A percentile compares a stretch with the other conserved stretches of the same genome.
Conservation (phyloP, 2,329 filamentous ascomycete species). For the Grosmannia penicillata region DNA sequence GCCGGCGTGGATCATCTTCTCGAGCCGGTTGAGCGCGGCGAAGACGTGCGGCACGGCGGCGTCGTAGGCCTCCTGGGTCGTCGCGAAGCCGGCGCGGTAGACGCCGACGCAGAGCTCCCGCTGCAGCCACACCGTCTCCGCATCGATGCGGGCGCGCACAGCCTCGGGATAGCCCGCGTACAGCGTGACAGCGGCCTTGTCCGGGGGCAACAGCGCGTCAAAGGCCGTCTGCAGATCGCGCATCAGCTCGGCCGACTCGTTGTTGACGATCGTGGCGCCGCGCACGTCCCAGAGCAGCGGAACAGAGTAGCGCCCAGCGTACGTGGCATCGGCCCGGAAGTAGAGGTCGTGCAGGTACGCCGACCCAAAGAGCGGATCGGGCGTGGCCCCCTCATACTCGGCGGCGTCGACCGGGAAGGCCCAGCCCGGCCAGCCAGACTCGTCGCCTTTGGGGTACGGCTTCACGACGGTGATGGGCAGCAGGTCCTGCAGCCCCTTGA, state of each 20-base stretch:
- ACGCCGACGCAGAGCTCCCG: slow-evolving; percentile 42
- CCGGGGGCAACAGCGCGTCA: slow-evolving; percentile 26
- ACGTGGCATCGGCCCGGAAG: slow-evolving; percentile 43
- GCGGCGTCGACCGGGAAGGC: slow-evolving; percentile 36
- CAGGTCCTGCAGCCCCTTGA: slow-evolving; percentile 39
- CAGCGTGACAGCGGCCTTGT: slow-evolving; percentile 27
- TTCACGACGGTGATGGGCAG: slow-evolving; percentile 44
- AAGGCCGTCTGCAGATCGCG: slow-evolving; percentile 43
- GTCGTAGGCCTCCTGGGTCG: slow-evolving; percentile 39
- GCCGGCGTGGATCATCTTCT: slow-evolving; percentile 23
- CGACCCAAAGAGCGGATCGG: slow-evolving; percentile 43
- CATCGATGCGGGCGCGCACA: slow-evolving; percentile 34
- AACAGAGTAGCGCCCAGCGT: slow-evolving; percentile 46
- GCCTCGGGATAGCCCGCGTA: slow-evolving; percentile 39
- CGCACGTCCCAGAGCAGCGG: slow-evolving; percentile 49
- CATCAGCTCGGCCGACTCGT: slow-evolving; percentile 44
- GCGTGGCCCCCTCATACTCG: slow-evolving; percentile 43
- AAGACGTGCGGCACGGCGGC: slow-evolving; percentile 39
- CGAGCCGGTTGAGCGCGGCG: slow-evolving; percentile 42
- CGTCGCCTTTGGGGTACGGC: slow-evolving; percentile 51
- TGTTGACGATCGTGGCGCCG: slow-evolving; percentile 40
- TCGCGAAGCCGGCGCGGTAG: slow-evolving; percentile 46
- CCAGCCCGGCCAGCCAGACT: slow-evolving; percentile 49
- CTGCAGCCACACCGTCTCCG: slow-evolving; percentile 36
- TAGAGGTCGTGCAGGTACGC: slow-evolving; percentile 47